Evolutionary conservation across 768 basidiomycete species (phyloP), one percentile per base, ranked within the genome.

Genomic region (Tulasnella sp.): DNA sequence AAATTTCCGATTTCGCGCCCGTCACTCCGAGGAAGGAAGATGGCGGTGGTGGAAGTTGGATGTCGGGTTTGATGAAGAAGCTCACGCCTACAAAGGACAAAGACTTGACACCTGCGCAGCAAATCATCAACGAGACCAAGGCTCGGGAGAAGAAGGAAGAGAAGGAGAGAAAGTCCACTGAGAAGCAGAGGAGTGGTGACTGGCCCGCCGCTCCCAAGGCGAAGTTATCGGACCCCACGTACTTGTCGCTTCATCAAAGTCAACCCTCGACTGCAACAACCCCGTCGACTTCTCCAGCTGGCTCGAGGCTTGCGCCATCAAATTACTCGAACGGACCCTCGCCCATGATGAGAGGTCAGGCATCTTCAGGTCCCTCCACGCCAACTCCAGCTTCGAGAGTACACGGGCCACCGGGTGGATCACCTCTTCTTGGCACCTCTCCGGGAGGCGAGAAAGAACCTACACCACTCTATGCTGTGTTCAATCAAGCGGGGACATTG

Each of bases 61-160:
- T 88, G 85, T 70, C 78, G 10, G 75, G 80, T 2, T 81, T 88
- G 19, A 90, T 86, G 76, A 80, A 80, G 64, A 81, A 74, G 64
- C 76, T 92, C 9, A 88, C 87, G 0, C 86, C 88, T 2, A 84
- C 84, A 11, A 91, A 89, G 65, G 34, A 38, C 15, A 83, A 83
- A 10, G 61, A 60, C 1, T 80, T 88, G n/a, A 91, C 89, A 0
- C 87, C 88, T 8, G 88, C 89, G 0, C 88, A 91, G 66, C 87
- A 88, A 65, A 76, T 92, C 56, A 82, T 90, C 50, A 76, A 78
- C 59, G 88, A 91, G 7, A 74, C 85, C 17, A 87, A 89, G 67
- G 73, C 78, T 19, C 76, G 80, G 44, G 80, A 85, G 56, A 83
- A 81, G 66, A 68, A 65, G 67, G 15, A 23, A 7, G 56, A 58